Evolutionary conservation across 192 early-diverging fungal genomes (phyloP), one percentile per base, ranked within the genome.

Genomic region (Spinellus fusiger): DNA sequence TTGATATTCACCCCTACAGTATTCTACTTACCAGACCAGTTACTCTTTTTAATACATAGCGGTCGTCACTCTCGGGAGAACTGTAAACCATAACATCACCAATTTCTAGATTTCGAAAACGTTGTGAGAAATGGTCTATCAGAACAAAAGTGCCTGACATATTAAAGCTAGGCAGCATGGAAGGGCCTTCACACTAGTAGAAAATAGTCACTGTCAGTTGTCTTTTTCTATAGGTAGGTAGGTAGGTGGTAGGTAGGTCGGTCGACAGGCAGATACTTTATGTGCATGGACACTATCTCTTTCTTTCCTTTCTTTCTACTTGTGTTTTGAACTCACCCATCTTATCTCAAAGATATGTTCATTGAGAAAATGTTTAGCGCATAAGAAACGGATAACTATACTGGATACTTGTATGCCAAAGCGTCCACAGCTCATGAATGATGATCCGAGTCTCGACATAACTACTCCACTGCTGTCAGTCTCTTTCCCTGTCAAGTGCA

Each of bases 81-180:
- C 76, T 66, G 31, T 81, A 89, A 18, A 89, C 84, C 1, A 98
- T 84, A 6, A 95, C 73, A 49, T 95, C 92, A 13, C 95, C 95
- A 3, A 87, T 70, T 16, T 62, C 54, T 12, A 89, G 53, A 34
- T 75, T 76, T 46, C 74, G 75, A 62, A 83, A 78, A 8, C 68
- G 63, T 15, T 66, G 76, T 0, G 86, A 80, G 18, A 93, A 52
- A 56, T 83, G 81, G 53, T 93, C 93, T 46, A 90, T 68, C 20
- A 82, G 63, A 16, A 95, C 83, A 38, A 89, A 40, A 65, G 94
- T 93, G 29, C 93, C 93, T 1, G 74, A 63, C 71, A 91, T 79
- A 70, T 91, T 93, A 40, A 94, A 80, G 20, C 89, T 94, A 2
- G 95, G 95, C 18, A 93, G 78, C 94, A 96, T 96, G 28, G 91